Base-by-base conservation (phyloP, 306 rosid genomes). In the Dalbergia oliveri region DNA sequence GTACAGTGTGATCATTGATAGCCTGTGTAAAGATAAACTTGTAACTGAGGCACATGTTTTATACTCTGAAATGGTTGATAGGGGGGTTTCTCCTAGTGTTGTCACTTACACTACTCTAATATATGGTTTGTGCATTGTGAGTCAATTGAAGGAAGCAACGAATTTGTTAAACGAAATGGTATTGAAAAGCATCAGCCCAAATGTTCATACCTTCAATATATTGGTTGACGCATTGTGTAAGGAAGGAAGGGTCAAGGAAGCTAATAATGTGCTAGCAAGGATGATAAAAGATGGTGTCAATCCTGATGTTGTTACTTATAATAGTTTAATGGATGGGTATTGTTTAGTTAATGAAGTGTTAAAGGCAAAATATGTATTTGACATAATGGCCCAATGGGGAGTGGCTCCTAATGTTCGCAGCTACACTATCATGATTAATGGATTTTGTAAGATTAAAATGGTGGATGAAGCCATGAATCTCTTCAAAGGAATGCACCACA, bases 261-360 rank as follows among this genome's bases (percentile, higher is more conserved):
- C 81, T 70, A 37, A 61, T 14, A 62, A 53, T 33, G 53, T 80
- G 69, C 49, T 64, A 56, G 57, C 65, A 62, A 11, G 31, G 58
- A 87, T 85, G 85, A 72, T 63, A 6, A 82, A 35, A 62, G 50
- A 13, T 13, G 79, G 79, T 34, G 15, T 34, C 4, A 18, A 10
- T n/a, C 84, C 81, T 8, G 61, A 83, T 47, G 77, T 71, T 7
- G 66, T 67, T 58, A 86, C 83, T 12, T 80, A 77, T 59, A 73
- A 23, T 66, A 60, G 86, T 34, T 69, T 86, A 11, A 82, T 84
- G 79, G 73, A 79, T 56, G 89, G 89, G 16, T 75, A 84, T 54
- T 84, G 87, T 68, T 69, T 82, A 26, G 56, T n/a, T 9, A 60
- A 49, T 60, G 8, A 74, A 33, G 41, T 84, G 56, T 33, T 13